A percentile compares a stretch with the other conserved stretches of the same genome.
These are phyloP conservation scores for Aspergillus oerlinghausenensis DNA, from an alignment of 2,329 filamentous ascomycete genomes.

Conservation along the genomic window DNA sequence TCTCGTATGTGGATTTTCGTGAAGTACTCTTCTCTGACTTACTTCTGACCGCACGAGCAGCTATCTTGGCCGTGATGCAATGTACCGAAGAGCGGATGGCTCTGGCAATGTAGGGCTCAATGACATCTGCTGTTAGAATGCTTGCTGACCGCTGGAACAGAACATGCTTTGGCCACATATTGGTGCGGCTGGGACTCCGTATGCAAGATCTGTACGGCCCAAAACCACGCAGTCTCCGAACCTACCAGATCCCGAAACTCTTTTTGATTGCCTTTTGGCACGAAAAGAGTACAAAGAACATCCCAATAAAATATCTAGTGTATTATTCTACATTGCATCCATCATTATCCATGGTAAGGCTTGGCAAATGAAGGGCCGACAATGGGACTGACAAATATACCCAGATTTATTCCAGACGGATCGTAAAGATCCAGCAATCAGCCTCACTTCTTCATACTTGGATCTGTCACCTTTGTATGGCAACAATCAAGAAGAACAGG, in stretches of 20 bases:
- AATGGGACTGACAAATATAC: slow-evolving; percentile 13
- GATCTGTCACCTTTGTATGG: slow-evolving; percentile 71
- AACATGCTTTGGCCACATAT: slow-evolving; percentile 61
- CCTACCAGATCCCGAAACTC: slow-evolving; percentile 59
- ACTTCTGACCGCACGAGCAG: slow-evolving; percentile 15
- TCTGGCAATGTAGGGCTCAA: slow-evolving; percentile 35
- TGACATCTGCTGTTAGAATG: slow-evolving; percentile 12
- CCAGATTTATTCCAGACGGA: slow-evolving; percentile 63
- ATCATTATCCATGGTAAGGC: slow-evolving; percentile 56
- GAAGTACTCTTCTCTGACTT: slow-evolving; percentile 21
- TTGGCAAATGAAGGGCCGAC: background rate
- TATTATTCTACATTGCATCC: slow-evolving; percentile 70
- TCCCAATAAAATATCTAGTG: slow-evolving; percentile 67
- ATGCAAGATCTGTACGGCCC: slow-evolving; percentile 63
- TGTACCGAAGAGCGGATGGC: slow-evolving; percentile 34
- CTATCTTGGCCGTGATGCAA: slow-evolving; percentile 34
- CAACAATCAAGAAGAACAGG: slow-evolving; percentile 59
- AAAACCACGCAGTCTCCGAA: slow-evolving; percentile 53
- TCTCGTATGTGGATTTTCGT: slow-evolving; percentile 37
- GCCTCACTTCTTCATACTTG: slow-evolving; percentile 68
- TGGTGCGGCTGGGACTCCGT: slow-evolving; percentile 62
- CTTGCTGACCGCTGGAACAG: slow-evolving; percentile 42
- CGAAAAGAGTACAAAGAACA: slow-evolving; percentile 60
- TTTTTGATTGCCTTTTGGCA: slow-evolving; percentile 66
- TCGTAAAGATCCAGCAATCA: slow-evolving; percentile 58